Evolutionary conservation across 352 stramenopile genomes (phyloP).

Genomic region (Thalassiosira tumida): DNA sequence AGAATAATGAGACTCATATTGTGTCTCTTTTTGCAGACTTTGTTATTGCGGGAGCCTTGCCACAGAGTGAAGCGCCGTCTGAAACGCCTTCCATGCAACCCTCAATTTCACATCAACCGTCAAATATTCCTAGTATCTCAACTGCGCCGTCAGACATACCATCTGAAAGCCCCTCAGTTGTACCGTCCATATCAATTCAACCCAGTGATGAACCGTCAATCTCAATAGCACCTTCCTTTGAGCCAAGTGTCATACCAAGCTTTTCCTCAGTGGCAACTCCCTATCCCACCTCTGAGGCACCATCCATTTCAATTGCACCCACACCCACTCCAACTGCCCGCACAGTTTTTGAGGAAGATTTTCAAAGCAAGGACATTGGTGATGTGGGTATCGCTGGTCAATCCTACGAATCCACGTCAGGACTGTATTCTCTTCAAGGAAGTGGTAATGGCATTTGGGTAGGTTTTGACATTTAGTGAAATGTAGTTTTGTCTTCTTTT

Average conservation of each 20-base stretch:
- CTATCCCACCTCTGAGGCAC: not conserved
- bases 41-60: constrained; percentile 66
- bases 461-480: not conserved
- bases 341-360: constrained; percentile 70
- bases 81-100: constrained; percentile 58
- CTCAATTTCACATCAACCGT: constrained; percentile 61
- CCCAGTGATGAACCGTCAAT: constrained; percentile 35
- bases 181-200: constrained; percentile 47
- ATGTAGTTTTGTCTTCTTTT: not conserved
- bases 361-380: constrained; percentile 67
- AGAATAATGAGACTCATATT: too few relatives aligned
- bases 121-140: constrained; percentile 45
- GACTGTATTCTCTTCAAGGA: constrained; percentile 66
- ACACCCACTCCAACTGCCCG: constrained; percentile 46
- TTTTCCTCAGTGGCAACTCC: not conserved
- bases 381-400: constrained; percentile 38
- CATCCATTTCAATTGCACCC: constrained; percentile 51
- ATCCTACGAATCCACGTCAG: constrained; percentile 34
- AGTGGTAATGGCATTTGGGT: constrained; percentile 66
- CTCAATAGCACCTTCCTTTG: not conserved
- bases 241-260: constrained; percentile 36
- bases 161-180: constrained; percentile 48
- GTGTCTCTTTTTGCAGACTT: constrained; percentile 52
- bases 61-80: constrained; percentile 75
- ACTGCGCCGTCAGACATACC: constrained; percentile 49